phyloP scores from a whole-genome alignment of 2,329 filamentous ascomycete species.

The Nannizziopsis barbatae region DNA sequence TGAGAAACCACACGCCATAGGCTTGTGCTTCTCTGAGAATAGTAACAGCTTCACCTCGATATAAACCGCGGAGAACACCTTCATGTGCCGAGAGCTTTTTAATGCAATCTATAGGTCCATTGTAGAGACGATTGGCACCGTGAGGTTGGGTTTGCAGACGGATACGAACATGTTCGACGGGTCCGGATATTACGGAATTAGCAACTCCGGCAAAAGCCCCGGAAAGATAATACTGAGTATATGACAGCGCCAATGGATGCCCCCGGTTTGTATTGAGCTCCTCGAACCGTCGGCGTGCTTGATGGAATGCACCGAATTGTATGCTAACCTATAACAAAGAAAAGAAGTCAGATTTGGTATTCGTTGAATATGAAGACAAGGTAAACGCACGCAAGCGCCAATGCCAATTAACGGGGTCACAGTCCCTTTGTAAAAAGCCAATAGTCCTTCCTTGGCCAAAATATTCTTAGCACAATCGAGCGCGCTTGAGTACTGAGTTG shows the following conservation, averaged over 20 bases:
- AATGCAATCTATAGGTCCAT: constrained; percentile 80
- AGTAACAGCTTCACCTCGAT: constrained; percentile 79
- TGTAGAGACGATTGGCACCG: constrained; percentile 64
- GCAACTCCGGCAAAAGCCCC: constrained; percentile 87
- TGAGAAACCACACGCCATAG: constrained; percentile 89
- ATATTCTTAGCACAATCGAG: constrained; percentile 72
- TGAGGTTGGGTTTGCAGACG: constrained; percentile 93
- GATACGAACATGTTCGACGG: constrained; percentile 96
- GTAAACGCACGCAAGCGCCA: constrained; percentile 65
- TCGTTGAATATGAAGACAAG: not conserved
- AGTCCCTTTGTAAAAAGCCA: constrained; percentile 97
- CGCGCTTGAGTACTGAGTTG: constrained; percentile 66
- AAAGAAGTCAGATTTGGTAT: not conserved
- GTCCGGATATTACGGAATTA: constrained; percentile 77
- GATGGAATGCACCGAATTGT: constrained; percentile 95
- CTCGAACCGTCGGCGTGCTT: constrained; percentile 78
- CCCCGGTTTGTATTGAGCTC: constrained; percentile 49
- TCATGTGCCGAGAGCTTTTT: constrained; percentile 62
- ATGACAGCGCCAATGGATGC: constrained; percentile 47
- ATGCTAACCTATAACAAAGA: constrained; percentile 52
- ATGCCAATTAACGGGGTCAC: constrained; percentile 90
- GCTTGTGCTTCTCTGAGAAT: constrained; percentile 81
- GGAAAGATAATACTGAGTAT: constrained; percentile 76
- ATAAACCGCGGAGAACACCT: constrained; percentile 62
- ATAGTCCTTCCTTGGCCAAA: constrained; percentile 72